These are phyloP conservation scores for Aureobasidium pullulans DNA, from an alignment of 2,329 filamentous ascomycete species.

Conservation along the genomic window DNA sequence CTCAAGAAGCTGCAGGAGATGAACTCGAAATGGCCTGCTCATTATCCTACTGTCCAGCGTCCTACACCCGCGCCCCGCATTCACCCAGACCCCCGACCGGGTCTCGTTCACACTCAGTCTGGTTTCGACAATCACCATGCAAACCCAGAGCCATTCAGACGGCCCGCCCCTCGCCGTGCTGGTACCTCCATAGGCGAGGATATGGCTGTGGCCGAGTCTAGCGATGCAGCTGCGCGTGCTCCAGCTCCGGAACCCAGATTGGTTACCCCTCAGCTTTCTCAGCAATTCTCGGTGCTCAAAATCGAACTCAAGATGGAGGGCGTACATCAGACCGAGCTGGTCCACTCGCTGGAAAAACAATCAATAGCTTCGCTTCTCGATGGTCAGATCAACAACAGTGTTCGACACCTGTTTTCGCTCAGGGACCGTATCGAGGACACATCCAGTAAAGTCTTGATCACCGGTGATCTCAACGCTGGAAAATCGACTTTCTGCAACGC, in stretches of 20 bases:
- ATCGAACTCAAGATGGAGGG: slow-evolving; percentile 86
- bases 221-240: slow-evolving; percentile 53
- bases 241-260: slow-evolving; percentile 67
- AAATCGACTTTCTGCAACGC: slow-evolving; percentile 99
- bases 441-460: slow-evolving; percentile 91
- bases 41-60: slow-evolving; percentile 80
- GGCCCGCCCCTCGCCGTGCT: slow-evolving; percentile 55
- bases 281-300: slow-evolving; percentile 93
- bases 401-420: slow-evolving; percentile 79
- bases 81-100: slow-evolving; percentile 51
- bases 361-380: slow-evolving; percentile 87
- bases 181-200: slow-evolving; percentile 62
- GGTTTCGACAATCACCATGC: slow-evolving; percentile 44
- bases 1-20: slow-evolving; percentile 77
- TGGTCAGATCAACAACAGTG: slow-evolving; percentile 87
- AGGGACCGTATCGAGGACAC: slow-evolving; percentile 95
- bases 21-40: slow-evolving; percentile 87
- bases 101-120: slow-evolving; percentile 57
- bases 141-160: slow-evolving; percentile 30
- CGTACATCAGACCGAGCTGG: slow-evolving; percentile 78
- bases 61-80: slow-evolving; percentile 37
- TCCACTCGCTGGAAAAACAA: slow-evolving; percentile 87
- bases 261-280: slow-evolving; percentile 84
- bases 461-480: slow-evolving; percentile 91
- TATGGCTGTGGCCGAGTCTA: slow-evolving; percentile 60